Percentiles rank a stretch among this genome's conserved stretches.
These are phyloP conservation scores for Pythium aristosporum DNA, from an alignment of 352 stramenopile genomes.

Conservation along the genomic window DNA sequence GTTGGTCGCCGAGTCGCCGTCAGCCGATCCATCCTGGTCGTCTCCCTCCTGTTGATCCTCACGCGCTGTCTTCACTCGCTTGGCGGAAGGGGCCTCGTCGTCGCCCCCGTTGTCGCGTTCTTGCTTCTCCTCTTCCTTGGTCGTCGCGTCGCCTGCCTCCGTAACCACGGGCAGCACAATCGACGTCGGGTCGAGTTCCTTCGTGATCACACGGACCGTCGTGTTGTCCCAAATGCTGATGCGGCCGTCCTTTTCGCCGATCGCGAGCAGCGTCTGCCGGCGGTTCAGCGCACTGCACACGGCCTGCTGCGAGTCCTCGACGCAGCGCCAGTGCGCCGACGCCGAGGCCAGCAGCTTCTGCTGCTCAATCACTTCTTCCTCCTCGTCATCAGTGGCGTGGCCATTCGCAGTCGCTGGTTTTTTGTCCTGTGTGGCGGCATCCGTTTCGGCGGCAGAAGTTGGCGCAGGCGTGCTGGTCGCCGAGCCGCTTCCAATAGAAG, in stretches of 20 bases:
- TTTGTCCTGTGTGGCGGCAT: neutral
- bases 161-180: conserved; percentile 41
- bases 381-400: conserved; percentile 33
- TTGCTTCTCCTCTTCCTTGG: neutral
- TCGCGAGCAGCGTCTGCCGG: conserved; percentile 58
- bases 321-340: conserved; percentile 49
- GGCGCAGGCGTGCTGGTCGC: neutral
- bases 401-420: neutral
- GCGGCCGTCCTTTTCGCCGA: conserved; percentile 76
- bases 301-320: conserved; percentile 78
- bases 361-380: conserved; percentile 57
- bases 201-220: conserved; percentile 72
- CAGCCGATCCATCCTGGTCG: conserved; percentile 22
- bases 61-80: conserved; percentile 6
- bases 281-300: conserved; percentile 70
- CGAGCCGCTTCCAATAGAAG: neutral
- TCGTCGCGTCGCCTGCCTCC: neutral
- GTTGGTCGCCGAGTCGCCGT: conserved; percentile 31
- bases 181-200: conserved; percentile 71
- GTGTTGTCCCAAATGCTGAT: conserved; percentile 87
- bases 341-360: conserved; percentile 53
- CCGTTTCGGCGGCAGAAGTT: neutral
- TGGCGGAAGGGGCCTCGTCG: conserved; percentile 2
- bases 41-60: conserved; percentile 13
- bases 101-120: conserved; percentile 8